phyloP scores from a whole-genome alignment of 2,329 filamentous ascomycete genomes.

The Phyllosticta paracitricarpa region DNA sequence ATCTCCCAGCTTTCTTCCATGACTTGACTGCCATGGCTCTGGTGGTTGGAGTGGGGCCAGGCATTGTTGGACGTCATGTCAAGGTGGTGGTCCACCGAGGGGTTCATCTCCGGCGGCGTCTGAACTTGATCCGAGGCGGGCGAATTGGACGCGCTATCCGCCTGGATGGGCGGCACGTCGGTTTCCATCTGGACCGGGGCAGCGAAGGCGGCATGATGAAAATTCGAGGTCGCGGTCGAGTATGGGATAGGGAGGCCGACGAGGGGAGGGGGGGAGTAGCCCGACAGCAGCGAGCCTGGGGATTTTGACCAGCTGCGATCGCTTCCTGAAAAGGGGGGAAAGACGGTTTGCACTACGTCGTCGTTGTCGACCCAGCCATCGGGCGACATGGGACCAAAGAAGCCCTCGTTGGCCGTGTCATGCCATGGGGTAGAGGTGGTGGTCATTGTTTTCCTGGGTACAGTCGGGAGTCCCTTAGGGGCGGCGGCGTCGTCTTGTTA shows the following conservation, averaged over 20 bases:
- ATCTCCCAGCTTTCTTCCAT: slow-evolving; percentile 9
- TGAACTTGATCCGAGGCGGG: slow-evolving; percentile 8
- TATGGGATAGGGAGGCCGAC: slow-evolving; percentile 3
- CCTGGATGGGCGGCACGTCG: not conserved
- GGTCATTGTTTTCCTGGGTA: not conserved
- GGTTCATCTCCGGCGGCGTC: slow-evolving; percentile 10
- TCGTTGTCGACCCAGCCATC: slow-evolving; percentile 2
- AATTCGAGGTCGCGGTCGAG: not conserved
- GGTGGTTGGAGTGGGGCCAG: not conserved
- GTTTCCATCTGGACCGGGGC: not conserved
- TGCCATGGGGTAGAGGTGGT: not conserved
- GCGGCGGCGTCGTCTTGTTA: not conserved
- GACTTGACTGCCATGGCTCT: slow-evolving; percentile 4
- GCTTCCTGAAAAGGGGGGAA: slow-evolving; percentile 6
- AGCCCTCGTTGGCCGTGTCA: slow-evolving; percentile 2
- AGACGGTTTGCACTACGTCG: slow-evolving; percentile 2
- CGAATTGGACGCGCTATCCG: slow-evolving; percentile 9
- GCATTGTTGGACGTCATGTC: slow-evolving; percentile 3
- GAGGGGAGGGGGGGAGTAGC: slow-evolving; percentile 6
- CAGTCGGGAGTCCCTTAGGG: not conserved
- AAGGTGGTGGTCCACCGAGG: slow-evolving; percentile 6
- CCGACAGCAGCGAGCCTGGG: slow-evolving; percentile 5
- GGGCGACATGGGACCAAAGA: slow-evolving; percentile 9
- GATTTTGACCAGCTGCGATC: slow-evolving; percentile 10
- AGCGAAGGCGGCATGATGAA: not conserved